Evolutionary conservation across 768 basidiomycete species (phyloP).

Genomic region (Myochromella boudieri): DNA sequence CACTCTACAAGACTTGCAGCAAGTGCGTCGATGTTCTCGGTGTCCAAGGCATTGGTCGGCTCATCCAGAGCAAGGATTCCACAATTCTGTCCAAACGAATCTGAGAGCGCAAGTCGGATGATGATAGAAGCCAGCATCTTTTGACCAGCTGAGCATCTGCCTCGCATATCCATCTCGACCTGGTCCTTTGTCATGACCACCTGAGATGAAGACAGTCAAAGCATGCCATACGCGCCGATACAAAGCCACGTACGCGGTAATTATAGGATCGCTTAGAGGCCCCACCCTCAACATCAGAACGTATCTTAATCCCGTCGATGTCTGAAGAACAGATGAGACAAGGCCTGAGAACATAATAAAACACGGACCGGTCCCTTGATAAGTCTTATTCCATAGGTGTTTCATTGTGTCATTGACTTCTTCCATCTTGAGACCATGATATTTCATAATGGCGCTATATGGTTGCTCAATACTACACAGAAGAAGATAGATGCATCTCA

Average conservation of each 20-base stretch:
- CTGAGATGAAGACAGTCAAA: constrained; percentile 40
- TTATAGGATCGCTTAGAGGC: constrained; percentile 94
- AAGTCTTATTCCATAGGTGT: constrained; percentile 97
- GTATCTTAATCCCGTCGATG: constrained; percentile 96
- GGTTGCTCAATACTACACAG: constrained; percentile 5
- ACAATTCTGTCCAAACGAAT: constrained; percentile 97
- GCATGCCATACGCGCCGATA: constrained; percentile 6
- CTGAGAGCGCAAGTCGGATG: constrained; percentile 94
- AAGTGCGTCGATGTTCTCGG: constrained; percentile 93
- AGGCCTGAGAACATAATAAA: not conserved
- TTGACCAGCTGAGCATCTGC: constrained; percentile 96
- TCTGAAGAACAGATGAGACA: constrained; percentile 48
- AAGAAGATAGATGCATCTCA: constrained; percentile 34
- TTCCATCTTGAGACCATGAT: constrained; percentile 96
- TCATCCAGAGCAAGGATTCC: constrained; percentile 97
- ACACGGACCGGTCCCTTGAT: constrained; percentile 91
- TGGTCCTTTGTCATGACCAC: constrained; percentile 99
- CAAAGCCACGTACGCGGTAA: constrained; percentile 70
- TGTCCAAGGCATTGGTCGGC: constrained; percentile 95
- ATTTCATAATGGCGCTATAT: constrained; percentile 95
- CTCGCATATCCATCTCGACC: constrained; percentile 99
- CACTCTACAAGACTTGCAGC: constrained; percentile 91
- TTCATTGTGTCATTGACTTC: constrained; percentile 99
- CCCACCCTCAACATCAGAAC: constrained; percentile 90
- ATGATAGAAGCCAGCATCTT: constrained; percentile 99